Evolutionary conservation across 2,329 filamentous ascomycete genomes (phyloP), one percentile per base, ranked within the genome.

Genomic region (Akanthomyces lecanii): DNA sequence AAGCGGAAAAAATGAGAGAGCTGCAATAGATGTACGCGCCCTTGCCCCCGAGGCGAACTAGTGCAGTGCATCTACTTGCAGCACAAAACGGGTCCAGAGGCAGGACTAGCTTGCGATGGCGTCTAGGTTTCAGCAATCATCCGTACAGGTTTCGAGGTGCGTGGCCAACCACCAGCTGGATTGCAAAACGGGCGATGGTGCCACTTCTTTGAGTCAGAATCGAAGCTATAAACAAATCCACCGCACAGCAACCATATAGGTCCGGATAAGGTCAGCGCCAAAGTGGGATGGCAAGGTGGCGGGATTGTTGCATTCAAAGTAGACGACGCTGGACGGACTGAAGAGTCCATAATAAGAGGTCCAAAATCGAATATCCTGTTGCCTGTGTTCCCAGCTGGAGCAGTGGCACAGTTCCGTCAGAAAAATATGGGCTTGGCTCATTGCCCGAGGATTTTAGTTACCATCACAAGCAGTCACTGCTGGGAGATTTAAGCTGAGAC

Each of bases 141-240:
- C 25, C 28, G 21, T 21, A 16, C 12, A 25, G 54, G 36, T n/a
- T 18, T 21, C 11, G n/a, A 21, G 28, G 28, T 4, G 28, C 21
- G 42, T 48, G 40, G 16, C 44, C 45, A 51, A 59, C 33, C 56
- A 51, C 47, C 45, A 11, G 50, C 36, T 51, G 56, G 56, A 51
- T 59, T 50, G 56, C 44, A 45, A 38, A 48, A 16, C 23, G 38
- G 38, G 38, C 30, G 33, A 59, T 33, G 44, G 30, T 40, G 33
- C 21, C 8, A n/a, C 30, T 12, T 30, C 8, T 30, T 44, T 51
- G 56, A 50, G 45, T 42, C 56, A 33, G 21, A n/a, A 40, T 51
- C 16, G 36, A 14, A 30, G 42, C 30, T 18, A 30, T 51, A 11
- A 8, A 40, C 30, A 42, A 11, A 18, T 30, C 30, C 44, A 51